Percentiles rank a stretch among this genome's conserved stretches.
Evolutionary conservation across 1,284 basidiomycete species (phyloP).

Genomic region (Pyrrhoderma lamaoense): DNA sequence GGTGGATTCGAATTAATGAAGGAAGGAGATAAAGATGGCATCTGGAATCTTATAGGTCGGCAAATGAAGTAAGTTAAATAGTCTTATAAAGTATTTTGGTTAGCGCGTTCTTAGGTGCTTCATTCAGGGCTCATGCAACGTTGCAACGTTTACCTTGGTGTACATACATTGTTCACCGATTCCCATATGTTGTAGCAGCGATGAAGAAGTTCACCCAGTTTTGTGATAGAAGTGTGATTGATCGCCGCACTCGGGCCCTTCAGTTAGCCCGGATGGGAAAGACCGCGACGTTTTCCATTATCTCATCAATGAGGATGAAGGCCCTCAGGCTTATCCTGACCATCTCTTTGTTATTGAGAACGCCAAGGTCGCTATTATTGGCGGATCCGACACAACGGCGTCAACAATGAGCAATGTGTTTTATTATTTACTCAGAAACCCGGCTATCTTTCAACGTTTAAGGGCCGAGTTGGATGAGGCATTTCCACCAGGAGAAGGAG

Average conservation of each 20-base stretch:
- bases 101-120: too few relatives aligned
- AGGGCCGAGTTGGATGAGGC: slow-evolving; percentile 26
- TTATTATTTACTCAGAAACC: slow-evolving; percentile 29
- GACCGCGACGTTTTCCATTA: slow-evolving; percentile 34
- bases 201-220: slow-evolving; percentile 10
- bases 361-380: slow-evolving; percentile 29
- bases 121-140: background rate
- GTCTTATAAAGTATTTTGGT: background rate
- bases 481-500: slow-evolving; percentile 18
- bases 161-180: background rate
- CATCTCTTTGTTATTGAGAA: slow-evolving; percentile 26
- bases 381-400: slow-evolving; percentile 32
- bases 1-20: slow-evolving; percentile 26
- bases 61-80: slow-evolving; percentile 10
- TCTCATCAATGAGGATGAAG: slow-evolving; percentile 28
- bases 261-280: background rate
- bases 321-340: too few relatives aligned
- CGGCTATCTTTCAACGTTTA: slow-evolving; percentile 24
- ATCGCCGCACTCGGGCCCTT: slow-evolving; percentile 21
- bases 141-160: slow-evolving; percentile 15
- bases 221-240: background rate
- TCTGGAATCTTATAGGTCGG: slow-evolving; percentile 17
- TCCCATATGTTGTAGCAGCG: slow-evolving; percentile 6
- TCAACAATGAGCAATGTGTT: slow-evolving; percentile 27
- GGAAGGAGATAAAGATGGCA: slow-evolving; percentile 21